Base-by-base conservation (phyloP, 805 yeast genomes). In the Saccharomyces eubayanus region DNA sequence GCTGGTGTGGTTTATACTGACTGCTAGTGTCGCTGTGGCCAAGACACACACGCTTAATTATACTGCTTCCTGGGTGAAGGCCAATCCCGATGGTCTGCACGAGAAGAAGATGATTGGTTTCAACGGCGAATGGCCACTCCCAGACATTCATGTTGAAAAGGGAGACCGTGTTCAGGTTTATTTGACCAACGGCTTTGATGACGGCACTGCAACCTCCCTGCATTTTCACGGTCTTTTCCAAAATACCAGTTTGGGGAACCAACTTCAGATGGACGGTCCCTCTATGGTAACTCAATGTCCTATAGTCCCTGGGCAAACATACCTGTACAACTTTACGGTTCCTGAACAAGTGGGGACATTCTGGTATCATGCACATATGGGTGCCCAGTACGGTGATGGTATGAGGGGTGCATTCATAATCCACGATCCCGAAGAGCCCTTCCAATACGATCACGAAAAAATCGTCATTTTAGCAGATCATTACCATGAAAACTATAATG, bases 321-420 rank as follows among this genome's bases (percentile, higher is more conserved):
- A 76, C 64, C 66, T 83, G 47, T 87, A 87, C 70, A 85, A 86
- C 69, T 86, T 87, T 62, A 82, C 86, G 1, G 84, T 85, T 9
- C 75, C 69, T 6, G 77, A 80, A 57, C 91, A 87, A 66, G 81
- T 73, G 3, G 95, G 95, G 50, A 78, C 89, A n/a, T 87, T 75
- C 70, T 87, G 95, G 95, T 87, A 86, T 68, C 95, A 87, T 66
- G 82, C 89, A 5, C 95, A 87, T 62, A 75, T 83, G 41, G 90
- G 89, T 0, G 73, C 86, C 12, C 94, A 87, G 64, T 87, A 87
- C 61, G 81, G 86, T 53, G 95, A 87, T 68, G 95, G 95, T 0
- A 70, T 87, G 56, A 75, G 92, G 60, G 90, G 85, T 0, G 69
- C 86, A 45, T 76, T 87, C 54, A 76, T 86, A 14, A 77, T 87